Base-by-base conservation (phyloP, 768 basidiomycete genomes). In the Phlegmacium glaucopus region DNA sequence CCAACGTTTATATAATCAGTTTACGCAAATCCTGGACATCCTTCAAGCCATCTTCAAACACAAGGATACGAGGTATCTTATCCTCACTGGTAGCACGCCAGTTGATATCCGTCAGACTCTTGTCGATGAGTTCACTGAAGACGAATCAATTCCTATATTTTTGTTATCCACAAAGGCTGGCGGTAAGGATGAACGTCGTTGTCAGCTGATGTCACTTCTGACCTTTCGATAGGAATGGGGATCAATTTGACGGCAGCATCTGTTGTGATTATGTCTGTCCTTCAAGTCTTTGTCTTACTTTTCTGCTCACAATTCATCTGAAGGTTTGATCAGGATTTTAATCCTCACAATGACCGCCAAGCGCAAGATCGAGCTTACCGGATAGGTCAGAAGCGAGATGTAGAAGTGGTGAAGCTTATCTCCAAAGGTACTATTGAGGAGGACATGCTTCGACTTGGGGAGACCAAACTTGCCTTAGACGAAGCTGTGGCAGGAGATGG, bases 321-420 rank as follows among this genome's bases (percentile, higher is more conserved):
- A 49, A 89, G 87, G 82, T 96, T 94, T 61, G 95, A 99, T 62
- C 94, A 95, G 61, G 95, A 98, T 64, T 99, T 97, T 69, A 98
- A 98, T 63, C 90, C 90, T 4, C 90, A 93, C 69, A 99, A 99
- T 63, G 96, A 98, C 67, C 83, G 88, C 51, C 96, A 99, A 69
- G 96, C 96, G 1, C 93, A 95, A 50, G 96, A 99, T 66, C 84
- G 96, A 28, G 94, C 94, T 18, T 98, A 97, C 66, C 87, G 96
- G 22, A 96, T 99, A 54, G 95, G 93, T 17, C 94, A 96, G 66
- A 92, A 90, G 62, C 82, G 85, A 42, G 85, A 95, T 54, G 95
- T 98, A 9, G 92, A 95, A 27, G 92, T 98, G 6, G 82, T 97
- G 61, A 96, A 95, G 62, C 76, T 98, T 9, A 92, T 98, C 54